A percentile compares a stretch with the other conserved stretches of the same genome.
Conservation (phyloP, 768 basidiomycete genomes). For the Hygrocybe coccinea region DNA sequence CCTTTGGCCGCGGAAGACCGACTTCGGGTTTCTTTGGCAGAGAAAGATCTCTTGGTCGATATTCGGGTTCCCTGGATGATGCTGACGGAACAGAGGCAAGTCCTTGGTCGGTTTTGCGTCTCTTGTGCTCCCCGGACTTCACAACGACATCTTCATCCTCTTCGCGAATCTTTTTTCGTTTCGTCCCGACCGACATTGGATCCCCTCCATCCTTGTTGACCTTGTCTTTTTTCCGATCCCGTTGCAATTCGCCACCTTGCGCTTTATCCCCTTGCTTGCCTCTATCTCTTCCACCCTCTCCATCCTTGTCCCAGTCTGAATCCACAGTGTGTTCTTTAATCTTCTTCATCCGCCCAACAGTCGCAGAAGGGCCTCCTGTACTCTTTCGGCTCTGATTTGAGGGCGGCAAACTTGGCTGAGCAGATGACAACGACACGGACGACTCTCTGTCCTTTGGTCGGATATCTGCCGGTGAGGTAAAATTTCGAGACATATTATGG, state of each 20-base stretch:
- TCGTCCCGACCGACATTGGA: slow-evolving; percentile 17
- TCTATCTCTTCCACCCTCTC: slow-evolving; percentile 7
- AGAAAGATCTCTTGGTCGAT: slow-evolving; percentile 20
- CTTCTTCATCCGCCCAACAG: slow-evolving; percentile 16
- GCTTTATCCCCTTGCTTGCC: slow-evolving; percentile 7
- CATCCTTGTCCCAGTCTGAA: slow-evolving; percentile 19
- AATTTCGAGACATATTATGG: neutral
- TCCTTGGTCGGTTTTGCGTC: slow-evolving; percentile 39
- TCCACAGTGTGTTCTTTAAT: slow-evolving; percentile 10
- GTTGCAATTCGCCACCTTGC: slow-evolving; percentile 19
- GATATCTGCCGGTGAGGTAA: slow-evolving; percentile 9
- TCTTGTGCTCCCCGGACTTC: slow-evolving; percentile 29
- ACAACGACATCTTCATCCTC: slow-evolving; percentile 28
- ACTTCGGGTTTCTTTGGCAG: slow-evolving; percentile 34
- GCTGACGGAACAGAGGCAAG: slow-evolving; percentile 9
- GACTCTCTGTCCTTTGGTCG: slow-evolving; percentile 20
- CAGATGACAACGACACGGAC: slow-evolving; percentile 30
- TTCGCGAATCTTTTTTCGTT: slow-evolving; percentile 40
- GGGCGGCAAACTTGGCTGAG: slow-evolving; percentile 22
- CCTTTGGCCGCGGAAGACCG: neutral
- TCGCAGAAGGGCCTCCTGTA: neutral
- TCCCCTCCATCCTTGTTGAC: neutral
- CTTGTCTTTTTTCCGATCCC: slow-evolving; percentile 7
- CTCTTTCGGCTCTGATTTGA: slow-evolving; percentile 25
- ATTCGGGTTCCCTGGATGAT: slow-evolving; percentile 14